Evolutionary conservation across 2,329 filamentous ascomycete species (phyloP), one percentile per base, ranked within the genome.

Genomic region (Diplodia seriata): DNA sequence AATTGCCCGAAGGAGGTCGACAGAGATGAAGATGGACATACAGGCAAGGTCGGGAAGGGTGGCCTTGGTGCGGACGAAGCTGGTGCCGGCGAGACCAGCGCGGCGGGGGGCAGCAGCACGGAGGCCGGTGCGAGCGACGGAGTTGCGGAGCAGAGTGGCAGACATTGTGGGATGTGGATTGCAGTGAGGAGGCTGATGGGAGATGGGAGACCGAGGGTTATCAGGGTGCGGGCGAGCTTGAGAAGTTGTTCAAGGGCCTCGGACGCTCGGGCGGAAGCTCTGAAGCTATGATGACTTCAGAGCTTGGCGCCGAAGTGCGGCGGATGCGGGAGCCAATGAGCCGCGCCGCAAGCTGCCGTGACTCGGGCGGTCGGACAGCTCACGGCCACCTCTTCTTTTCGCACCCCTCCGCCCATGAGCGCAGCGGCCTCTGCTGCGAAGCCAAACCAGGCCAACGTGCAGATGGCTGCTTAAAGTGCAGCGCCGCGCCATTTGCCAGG

Each of bases 11-110:
- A 23, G 12, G 8, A 31, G 31, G 40, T 31, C 18, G 36, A 23
- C 29, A 40, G 18, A 38, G n/a, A 38, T 49, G 49, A 61, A 33
- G 26, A 66, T 23, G 20, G 64, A 36, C 87, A 71, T 85, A 92
- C 90, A 93, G 74, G 88, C 78, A 14, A 98, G 89, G 76, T 97
- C 94, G 71, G 95, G 95, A 51, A 99, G 90, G 51, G 94, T 97
- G 64, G 92, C 94, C 85, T 97, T 97, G 82, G 88, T 89, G 76
- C 93, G 90, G 74, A 90, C 86, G 76, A 96, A 96, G 78, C 87
- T 91, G 74, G 90, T 90, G 80, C 88, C 88, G 72, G 90, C 88
- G 76, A 91, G 83, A 69, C 85, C 84, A 76, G 89, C 87, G 74
- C 87, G 85, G 75, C 79, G 77, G 68, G 85, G 84, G 76, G 87